Evolutionary conservation across 805 yeast genomes (phyloP).

Genomic region (Schwanniomyces occidentalis): DNA sequence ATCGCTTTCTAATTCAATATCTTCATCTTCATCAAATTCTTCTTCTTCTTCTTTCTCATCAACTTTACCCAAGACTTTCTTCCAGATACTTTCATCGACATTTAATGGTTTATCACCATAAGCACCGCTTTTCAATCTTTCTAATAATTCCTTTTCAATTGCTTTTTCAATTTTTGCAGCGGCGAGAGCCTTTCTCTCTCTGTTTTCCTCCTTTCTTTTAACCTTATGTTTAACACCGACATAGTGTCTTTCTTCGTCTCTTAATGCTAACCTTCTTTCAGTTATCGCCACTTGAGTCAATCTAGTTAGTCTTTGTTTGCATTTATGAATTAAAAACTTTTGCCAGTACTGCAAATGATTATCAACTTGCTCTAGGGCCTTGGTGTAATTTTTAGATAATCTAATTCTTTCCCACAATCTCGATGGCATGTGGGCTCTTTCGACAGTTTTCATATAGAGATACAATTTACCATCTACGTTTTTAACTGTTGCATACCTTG

Average conservation of each 20-base stretch:
- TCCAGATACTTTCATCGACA: constrained; percentile 95
- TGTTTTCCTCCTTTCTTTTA: constrained; percentile 86
- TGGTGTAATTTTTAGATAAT: constrained; percentile 83
- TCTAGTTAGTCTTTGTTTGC: constrained; percentile 94
- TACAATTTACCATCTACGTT: constrained; percentile 77
- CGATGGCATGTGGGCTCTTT: constrained; percentile 94
- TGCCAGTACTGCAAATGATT: constrained; percentile 90
- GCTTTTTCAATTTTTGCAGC: constrained; percentile 97
- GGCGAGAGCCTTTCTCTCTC: constrained; percentile 94
- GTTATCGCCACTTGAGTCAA: constrained; percentile 94
- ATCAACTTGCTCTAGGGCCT: constrained; percentile 87
- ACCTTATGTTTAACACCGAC: constrained; percentile 94
- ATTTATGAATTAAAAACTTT: constrained; percentile 83
- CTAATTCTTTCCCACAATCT: constrained; percentile 94
- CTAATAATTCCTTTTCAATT: constrained; percentile 92
- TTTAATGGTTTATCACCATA: constrained; percentile 97
- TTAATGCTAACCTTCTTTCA: constrained; percentile 87
- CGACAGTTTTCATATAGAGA: constrained; percentile 94
- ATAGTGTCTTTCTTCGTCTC: constrained; percentile 89
- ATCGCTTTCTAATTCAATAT: constrained; percentile 47
- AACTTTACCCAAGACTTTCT: constrained; percentile 78
- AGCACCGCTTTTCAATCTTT: constrained; percentile 94
- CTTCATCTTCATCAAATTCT: constrained; percentile 56
- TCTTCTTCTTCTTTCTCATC: constrained; percentile 63
- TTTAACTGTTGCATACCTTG: constrained; percentile 85